These are phyloP conservation scores for Botrytis squamosa DNA, from an alignment of 2,329 filamentous ascomycete species.

Conservation along the genomic window DNA sequence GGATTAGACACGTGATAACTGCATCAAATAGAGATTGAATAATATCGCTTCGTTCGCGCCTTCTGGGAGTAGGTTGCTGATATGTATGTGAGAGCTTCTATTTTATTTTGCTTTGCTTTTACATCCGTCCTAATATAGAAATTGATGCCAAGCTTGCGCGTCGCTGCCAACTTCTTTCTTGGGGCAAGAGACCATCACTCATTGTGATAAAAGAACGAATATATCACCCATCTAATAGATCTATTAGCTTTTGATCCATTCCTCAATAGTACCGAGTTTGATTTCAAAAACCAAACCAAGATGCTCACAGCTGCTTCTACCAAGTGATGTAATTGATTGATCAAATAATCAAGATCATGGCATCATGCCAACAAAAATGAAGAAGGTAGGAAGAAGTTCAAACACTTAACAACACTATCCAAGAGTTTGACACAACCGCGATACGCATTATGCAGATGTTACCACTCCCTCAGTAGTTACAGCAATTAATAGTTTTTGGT, in stretches of 20 bases:
- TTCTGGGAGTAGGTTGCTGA: not conserved
- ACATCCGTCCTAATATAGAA: too few relatives aligned
- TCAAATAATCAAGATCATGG: not conserved
- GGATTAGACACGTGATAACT: not conserved
- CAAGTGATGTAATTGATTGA: not conserved
- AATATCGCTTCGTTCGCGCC: not conserved
- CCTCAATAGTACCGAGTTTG: not conserved
- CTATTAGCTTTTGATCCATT: not conserved
- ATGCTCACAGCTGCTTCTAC: not conserved
- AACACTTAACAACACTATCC: rapidly evolving
- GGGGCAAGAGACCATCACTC: too few relatives aligned
- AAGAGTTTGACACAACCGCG: not conserved
- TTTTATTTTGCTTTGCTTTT: not conserved
- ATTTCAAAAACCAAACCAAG: rapidly evolving
- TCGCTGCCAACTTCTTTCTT: too few relatives aligned
- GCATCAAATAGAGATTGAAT: not conserved
- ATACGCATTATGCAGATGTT: too few relatives aligned
- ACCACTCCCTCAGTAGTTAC: too few relatives aligned
- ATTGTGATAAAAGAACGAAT: not conserved
- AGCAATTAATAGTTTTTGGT: too few relatives aligned
- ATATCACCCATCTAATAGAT: rapidly evolving
- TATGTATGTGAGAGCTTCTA: not conserved
- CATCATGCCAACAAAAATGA: not conserved
- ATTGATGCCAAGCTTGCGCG: too few relatives aligned
- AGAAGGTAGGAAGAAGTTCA: not conserved